phyloP scores from a whole-genome alignment of 768 basidiomycete genomes.

The Termitomyces sp. region DNA sequence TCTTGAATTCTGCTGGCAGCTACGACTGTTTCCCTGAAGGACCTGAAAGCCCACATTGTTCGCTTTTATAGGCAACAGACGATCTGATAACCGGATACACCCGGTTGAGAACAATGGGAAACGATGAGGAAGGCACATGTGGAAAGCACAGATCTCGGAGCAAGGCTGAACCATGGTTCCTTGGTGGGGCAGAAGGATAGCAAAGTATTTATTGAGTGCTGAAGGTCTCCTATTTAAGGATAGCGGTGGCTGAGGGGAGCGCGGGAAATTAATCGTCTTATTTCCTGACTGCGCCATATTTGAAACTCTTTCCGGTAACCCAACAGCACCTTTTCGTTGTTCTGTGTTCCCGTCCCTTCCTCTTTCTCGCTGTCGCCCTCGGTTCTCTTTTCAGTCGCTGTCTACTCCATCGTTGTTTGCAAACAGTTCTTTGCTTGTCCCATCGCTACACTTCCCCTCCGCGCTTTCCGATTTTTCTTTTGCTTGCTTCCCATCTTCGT shows the following conservation, averaged over 20 bases:
- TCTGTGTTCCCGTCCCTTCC: slow-evolving; percentile 8
- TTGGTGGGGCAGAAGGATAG: background rate
- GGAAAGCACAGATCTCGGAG: background rate
- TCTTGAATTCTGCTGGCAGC: slow-evolving; percentile 8
- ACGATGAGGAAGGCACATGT: background rate
- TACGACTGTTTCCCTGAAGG: slow-evolving; percentile 2
- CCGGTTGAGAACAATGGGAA: slow-evolving; percentile 19
- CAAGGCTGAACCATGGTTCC: background rate
- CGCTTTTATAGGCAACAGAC: slow-evolving; percentile 15
- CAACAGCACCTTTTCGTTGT: slow-evolving; percentile 12
- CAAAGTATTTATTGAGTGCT: slow-evolving; percentile 4
- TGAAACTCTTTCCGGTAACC: slow-evolving; percentile 23
- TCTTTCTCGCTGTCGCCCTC: slow-evolving; percentile 29
- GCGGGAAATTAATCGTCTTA: slow-evolving; percentile 28
- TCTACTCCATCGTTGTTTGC: slow-evolving; percentile 34
- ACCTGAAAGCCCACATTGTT: slow-evolving; percentile 22
- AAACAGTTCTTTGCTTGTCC: slow-evolving; percentile 29
- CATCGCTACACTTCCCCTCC: slow-evolving; percentile 17
- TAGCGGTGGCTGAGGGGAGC: slow-evolving; percentile 19
- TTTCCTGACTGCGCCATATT: slow-evolving; percentile 31
- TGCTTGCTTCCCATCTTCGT: slow-evolving; percentile 14
- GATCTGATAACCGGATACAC: slow-evolving; percentile 4
- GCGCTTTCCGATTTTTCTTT: slow-evolving; percentile 17
- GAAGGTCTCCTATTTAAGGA: slow-evolving; percentile 11
- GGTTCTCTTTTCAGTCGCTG: slow-evolving; percentile 30